phyloP scores from a whole-genome alignment of 306 rosid genomes.

The Corylus americana region DNA sequence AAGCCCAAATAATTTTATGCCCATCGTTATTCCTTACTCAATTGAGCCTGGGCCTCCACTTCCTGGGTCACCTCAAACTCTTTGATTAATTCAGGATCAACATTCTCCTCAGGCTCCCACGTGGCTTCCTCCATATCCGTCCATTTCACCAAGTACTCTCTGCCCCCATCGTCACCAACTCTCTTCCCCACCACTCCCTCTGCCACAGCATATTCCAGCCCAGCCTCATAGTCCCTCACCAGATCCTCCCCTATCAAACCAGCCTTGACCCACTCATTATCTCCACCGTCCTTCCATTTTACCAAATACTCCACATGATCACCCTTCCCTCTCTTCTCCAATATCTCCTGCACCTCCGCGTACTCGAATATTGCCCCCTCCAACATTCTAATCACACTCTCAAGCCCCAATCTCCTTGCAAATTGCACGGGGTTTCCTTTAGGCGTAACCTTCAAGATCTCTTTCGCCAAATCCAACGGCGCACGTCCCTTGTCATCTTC shows the following conservation, averaged over 20 bases:
- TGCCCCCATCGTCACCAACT: conserved; percentile 61
- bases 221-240: conserved; percentile 74
- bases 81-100: conserved; percentile 58
- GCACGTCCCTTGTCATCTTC: conserved; percentile 59
- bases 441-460: conserved; percentile 59
- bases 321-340: conserved; percentile 82
- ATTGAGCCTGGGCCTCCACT: conserved; percentile 18
- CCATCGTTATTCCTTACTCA: conserved; percentile 24
- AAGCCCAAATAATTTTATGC: neutral
- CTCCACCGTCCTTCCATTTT: conserved; percentile 80
- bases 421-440: conserved; percentile 81
- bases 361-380: conserved; percentile 70
- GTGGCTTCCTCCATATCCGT: conserved; percentile 76
- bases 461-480: conserved; percentile 63
- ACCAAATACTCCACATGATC: conserved; percentile 69
- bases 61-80: conserved; percentile 38
- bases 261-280: conserved; percentile 76
- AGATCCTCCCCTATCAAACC: conserved; percentile 65
- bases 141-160: conserved; percentile 80
- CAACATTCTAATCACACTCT: conserved; percentile 46
- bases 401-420: conserved; percentile 62
- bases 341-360: conserved; percentile 70
- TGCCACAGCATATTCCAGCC: conserved; percentile 86
- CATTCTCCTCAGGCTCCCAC: conserved; percentile 89
- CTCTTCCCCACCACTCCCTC: conserved; percentile 69